Percentiles rank a stretch among this genome's conserved stretches.
phyloP scores from a whole-genome alignment of 2,329 filamentous ascomycete species.

The Orbilia brochopaga region DNA sequence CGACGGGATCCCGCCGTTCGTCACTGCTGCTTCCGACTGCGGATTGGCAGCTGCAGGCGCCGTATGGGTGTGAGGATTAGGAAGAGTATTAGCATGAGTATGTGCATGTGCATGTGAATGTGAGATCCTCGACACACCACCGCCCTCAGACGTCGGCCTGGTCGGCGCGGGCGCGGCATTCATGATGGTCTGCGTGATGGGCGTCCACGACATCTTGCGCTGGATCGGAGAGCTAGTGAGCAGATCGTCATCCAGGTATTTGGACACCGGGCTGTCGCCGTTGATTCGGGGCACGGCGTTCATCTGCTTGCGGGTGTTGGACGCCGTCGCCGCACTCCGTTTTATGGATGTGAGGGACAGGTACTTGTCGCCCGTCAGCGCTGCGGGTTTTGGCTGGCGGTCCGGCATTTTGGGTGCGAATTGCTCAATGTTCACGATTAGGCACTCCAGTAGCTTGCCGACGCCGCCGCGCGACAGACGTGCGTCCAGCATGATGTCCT shows the following conservation, averaged over 20 bases:
- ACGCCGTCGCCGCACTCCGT: slow-evolving; percentile 42
- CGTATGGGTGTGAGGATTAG: too few relatives aligned
- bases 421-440: slow-evolving; percentile 60
- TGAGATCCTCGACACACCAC: slow-evolving; percentile 6
- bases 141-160: slow-evolving; percentile 12
- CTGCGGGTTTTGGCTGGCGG: slow-evolving; percentile 44
- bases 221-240: slow-evolving; percentile 42
- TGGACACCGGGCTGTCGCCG: slow-evolving; percentile 31
- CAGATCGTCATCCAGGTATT: slow-evolving; percentile 29
- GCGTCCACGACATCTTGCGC: slow-evolving; percentile 47
- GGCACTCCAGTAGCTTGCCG: slow-evolving; percentile 61
- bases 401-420: slow-evolving; percentile 52
- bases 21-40: background rate
- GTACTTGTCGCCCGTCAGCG: slow-evolving; percentile 38
- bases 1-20: slow-evolving; percentile 43
- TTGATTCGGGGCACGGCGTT: slow-evolving; percentile 23
- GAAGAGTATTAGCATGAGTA: too few relatives aligned
- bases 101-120: too few relatives aligned
- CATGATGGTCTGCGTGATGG: slow-evolving; percentile 39
- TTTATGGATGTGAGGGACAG: slow-evolving; percentile 37
- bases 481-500: slow-evolving; percentile 64
- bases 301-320: slow-evolving; percentile 45
- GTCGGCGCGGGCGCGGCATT: slow-evolving; percentile 4
- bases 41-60: background rate
- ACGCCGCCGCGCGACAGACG: slow-evolving; percentile 63